These are phyloP conservation scores for Apiospora marii DNA, from an alignment of 2,329 filamentous ascomycete species.

Conservation along the genomic window DNA sequence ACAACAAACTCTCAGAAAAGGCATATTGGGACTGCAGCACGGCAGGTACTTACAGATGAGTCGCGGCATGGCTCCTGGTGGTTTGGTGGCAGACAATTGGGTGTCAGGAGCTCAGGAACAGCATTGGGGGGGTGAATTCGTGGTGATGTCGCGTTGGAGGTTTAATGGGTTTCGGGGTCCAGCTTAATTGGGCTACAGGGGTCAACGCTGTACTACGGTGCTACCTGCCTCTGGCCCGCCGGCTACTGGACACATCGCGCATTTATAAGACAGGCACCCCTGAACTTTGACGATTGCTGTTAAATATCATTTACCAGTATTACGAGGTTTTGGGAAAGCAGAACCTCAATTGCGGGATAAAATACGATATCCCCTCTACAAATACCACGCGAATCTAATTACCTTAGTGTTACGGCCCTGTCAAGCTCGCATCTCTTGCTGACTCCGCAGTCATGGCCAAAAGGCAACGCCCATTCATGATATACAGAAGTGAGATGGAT, in stretches of 20 bases:
- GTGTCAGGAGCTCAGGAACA: conserved; percentile 11
- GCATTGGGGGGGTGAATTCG: neutral
- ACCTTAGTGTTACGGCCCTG: too few relatives aligned
- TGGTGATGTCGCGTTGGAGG: conserved; percentile 19
- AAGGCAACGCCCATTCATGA: neutral
- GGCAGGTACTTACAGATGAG: conserved; percentile 54
- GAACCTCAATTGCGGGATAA: neutral
- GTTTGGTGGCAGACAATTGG: neutral
- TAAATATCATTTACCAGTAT: neutral
- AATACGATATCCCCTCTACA: neutral
- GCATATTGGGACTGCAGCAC: neutral
- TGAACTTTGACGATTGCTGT: neutral
- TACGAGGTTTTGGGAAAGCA: neutral
- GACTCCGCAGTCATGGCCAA: neutral
- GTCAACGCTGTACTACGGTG: neutral
- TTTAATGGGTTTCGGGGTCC: conserved; percentile 21
- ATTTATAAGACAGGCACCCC: conserved; percentile 3
- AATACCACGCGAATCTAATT: neutral
- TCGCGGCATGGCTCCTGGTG: conserved; percentile 55
- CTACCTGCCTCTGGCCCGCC: neutral
- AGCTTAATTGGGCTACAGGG: conserved; percentile 15
- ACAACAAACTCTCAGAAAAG: neutral
- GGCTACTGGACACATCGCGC: conserved; percentile 9
- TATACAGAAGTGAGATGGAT: neutral
- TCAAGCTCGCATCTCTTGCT: neutral